Evolutionary conservation across 2,329 filamentous ascomycete species (phyloP), one percentile per base, ranked within the genome.

Genomic region (Aspergillus tanneri): DNA sequence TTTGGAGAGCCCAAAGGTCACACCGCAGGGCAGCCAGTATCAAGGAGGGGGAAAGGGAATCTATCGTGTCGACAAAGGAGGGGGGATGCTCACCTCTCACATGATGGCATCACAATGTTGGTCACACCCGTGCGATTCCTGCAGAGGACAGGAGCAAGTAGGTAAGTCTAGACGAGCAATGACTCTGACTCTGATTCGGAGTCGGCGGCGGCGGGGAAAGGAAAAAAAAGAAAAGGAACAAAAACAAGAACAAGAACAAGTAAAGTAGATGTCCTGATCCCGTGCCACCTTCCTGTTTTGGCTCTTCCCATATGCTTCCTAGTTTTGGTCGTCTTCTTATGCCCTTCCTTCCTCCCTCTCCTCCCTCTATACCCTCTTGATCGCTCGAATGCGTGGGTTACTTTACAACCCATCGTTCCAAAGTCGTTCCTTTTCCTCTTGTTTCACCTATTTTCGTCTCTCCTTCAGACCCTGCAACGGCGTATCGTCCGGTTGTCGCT

Each of bases 101-200:
- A 55, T 57, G 55, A 56, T 54, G 41, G 25, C n/a, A 54, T 57
- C 53, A 55, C 51, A 39, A 49, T 40, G 14, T 46, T 25, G 47
- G 54, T 56, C 52, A 56, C 42, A 46, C 9, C 27, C 36, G 24
- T 16, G 18, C 12, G 14, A 34, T 34, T 32, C 5, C 14, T 16
- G 30, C 19, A 16, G 30, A 19, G n/a, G n/a, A n/a, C n/a, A n/a
- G n/a, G n/a, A n/a, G n/a, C n/a, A n/a, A n/a, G n/a, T n/a, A n/a
- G n/a, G n/a, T n/a, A n/a, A n/a, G n/a, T n/a, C n/a, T n/a, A n/a
- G n/a, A n/a, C n/a, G n/a, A n/a, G n/a, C n/a, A n/a, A n/a, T n/a
- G n/a, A n/a, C n/a, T n/a, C n/a, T n/a, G n/a, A n/a, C n/a, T n/a
- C n/a, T n/a, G n/a, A n/a, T n/a, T n/a, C 14, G 30, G 9, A 19